Percentiles rank a stretch among this genome's conserved stretches.
Evolutionary conservation across 208 protist species (phyloP).

Genomic region (Leptomonas pyrrhocoris): DNA sequence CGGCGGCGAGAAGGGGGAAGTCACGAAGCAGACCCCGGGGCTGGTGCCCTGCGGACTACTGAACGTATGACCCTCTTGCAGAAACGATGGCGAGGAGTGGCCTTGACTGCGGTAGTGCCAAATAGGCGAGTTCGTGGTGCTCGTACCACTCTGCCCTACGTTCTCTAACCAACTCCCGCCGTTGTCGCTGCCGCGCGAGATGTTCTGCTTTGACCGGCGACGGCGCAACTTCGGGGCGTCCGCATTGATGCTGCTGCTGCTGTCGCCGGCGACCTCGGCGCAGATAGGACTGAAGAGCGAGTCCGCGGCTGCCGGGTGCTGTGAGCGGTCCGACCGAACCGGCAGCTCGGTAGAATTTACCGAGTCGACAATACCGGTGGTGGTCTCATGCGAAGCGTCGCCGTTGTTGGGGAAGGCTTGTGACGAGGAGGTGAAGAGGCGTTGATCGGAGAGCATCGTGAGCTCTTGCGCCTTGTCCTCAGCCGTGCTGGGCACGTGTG

Average conservation of each 20-base stretch:
- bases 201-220: not conserved
- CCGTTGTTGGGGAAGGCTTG: not conserved
- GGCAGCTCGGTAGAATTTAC: not conserved
- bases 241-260: conserved; percentile 11
- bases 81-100: not conserved
- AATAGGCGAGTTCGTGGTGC: not conserved
- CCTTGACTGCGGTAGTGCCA: not conserved
- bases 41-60: not conserved
- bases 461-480: not conserved
- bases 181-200: conserved; percentile 2
- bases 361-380: not conserved
- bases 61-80: not conserved
- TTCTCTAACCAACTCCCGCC: conserved; percentile 9
- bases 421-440: not conserved
- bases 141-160: not conserved
- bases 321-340: not conserved
- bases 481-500: not conserved
- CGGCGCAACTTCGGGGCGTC: not conserved
- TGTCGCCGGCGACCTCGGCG: not conserved
- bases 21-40: not conserved
- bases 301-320: not conserved
- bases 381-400: not conserved
- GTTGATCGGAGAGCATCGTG: not conserved
- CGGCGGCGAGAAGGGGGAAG: conserved; percentile 3
- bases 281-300: not conserved